Base-by-base conservation (phyloP, 225 moss, liverwort and hornwort genomes). In the Climacium dendroides region DNA sequence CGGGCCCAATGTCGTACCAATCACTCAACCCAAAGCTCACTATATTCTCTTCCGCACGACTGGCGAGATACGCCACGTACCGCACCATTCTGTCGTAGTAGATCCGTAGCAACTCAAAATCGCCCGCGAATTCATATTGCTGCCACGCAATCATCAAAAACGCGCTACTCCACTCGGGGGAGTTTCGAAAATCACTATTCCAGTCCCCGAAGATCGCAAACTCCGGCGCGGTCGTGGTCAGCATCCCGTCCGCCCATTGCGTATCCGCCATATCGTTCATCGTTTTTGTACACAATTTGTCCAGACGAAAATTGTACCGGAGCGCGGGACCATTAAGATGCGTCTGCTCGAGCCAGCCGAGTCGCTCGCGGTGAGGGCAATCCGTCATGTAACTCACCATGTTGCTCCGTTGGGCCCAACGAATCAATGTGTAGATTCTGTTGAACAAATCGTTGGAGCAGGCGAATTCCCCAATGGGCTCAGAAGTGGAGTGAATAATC, bases 291-390 rank as follows among this genome's bases (percentile, higher is more conserved):
- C 89, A 89, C 58, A 93, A 77, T 61, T 92, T 86, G 66, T 93
- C 87, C 10, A 93, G 90, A 65, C 86, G 83, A 30, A 92, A 93
- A 78, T 93, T 93, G 65, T 93, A 93, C 26, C 90, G 92, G 41
- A 93, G 84, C 12, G 92, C 80, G 19, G 90, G 89, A 20, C 92
- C 92, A 25, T 93, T 93, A 8, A 93, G 89, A 81, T 93, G 93
- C n/a, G 83, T 92, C 89, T 93, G 90, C 86, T 93, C 92, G 25
- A 93, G 93, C 93, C 93, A 93, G 43, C 90, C 91, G 19, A 93
- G 87, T 34, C 89, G 79, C 90, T 93, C 91, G 74, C 93, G 89
- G 61, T 93, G 93, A 5, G 92, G 93, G 66, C 91, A 93, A 77
- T 93, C 92, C 61, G 90, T 93, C 87, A 93, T 75, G 73, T 89